These are phyloP conservation scores for Scheffersomyces segobiensis DNA, from an alignment of 1,139 yeast species.

Conservation along the genomic window DNA sequence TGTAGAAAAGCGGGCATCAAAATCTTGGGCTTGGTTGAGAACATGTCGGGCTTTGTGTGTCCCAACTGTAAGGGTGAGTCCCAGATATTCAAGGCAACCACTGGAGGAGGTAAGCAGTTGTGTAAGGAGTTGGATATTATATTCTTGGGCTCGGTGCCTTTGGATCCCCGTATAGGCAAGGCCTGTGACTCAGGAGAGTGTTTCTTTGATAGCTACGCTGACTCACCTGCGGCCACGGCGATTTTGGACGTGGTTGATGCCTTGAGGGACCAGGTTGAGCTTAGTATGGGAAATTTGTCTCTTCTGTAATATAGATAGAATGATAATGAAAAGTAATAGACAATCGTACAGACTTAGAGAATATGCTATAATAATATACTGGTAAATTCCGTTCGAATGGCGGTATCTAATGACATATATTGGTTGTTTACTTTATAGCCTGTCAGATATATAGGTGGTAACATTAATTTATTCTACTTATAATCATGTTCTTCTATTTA, in stretches of 20 bases:
- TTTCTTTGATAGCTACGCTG: slow-evolving; percentile 81
- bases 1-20: slow-evolving; percentile 88
- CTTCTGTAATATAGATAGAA: not conserved
- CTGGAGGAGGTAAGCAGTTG: slow-evolving; percentile 90
- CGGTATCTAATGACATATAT: no score
- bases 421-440: no score
- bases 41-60: slow-evolving; percentile 98
- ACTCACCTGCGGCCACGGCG: slow-evolving; percentile 91
- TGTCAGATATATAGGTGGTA: no score
- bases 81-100: slow-evolving; percentile 88
- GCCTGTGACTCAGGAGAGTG: slow-evolving; percentile 89
- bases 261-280: slow-evolving; percentile 48
- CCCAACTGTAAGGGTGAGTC: slow-evolving; percentile 92
- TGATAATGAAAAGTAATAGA: not conserved
- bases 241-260: slow-evolving; percentile 80
- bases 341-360: not conserved
- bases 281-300: slow-evolving; percentile 16
- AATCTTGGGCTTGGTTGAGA: slow-evolving; percentile 88
- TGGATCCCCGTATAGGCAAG: slow-evolving; percentile 91
- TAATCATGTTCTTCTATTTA: no score
- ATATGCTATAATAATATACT: not conserved
- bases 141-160: slow-evolving; percentile 88
- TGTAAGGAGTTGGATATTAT: slow-evolving; percentile 78
- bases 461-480: no score
- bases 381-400: not conserved